Evolutionary conservation across 2,329 filamentous ascomycete species (phyloP).

Genomic region (Aspergillus melleus): DNA sequence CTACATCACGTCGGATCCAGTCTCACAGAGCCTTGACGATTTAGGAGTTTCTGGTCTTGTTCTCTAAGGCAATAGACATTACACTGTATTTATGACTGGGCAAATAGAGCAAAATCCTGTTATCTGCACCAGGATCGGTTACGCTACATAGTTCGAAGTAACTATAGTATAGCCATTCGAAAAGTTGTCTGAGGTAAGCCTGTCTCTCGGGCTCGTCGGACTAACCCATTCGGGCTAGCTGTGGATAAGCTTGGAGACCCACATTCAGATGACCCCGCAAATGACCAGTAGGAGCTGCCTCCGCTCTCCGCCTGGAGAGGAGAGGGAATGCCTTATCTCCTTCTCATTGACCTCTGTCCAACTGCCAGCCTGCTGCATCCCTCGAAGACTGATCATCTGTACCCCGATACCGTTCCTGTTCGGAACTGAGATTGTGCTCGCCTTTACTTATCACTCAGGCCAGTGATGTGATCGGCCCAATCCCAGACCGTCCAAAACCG

Average conservation of each 20-base stretch:
- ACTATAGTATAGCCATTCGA: background rate
- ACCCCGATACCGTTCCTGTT: background rate
- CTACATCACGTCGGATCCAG: constrained; percentile 34
- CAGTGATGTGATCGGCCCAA: background rate
- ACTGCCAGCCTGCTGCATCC: background rate
- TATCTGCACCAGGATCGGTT: background rate
- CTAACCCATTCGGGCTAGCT: background rate
- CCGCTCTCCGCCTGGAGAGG: background rate
- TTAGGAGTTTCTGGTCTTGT: background rate
- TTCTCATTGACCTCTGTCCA: background rate
- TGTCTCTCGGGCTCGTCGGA: background rate
- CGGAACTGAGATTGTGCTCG: background rate
- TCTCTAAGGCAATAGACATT: background rate
- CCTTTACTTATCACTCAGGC: background rate
- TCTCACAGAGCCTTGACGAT: background rate
- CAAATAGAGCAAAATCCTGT: background rate
- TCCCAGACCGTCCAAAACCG: constrained; percentile 3
- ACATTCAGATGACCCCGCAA: constrained; percentile 1
- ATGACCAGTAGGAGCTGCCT: background rate
- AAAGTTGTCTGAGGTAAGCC: background rate
- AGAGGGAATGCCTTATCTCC: background rate
- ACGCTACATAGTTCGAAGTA: no score
- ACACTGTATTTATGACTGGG: background rate
- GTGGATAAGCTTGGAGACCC: background rate
- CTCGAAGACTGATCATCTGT: background rate